Conservation (phyloP, 2,329 filamentous ascomycete species). For the Mariannaea sp. region DNA sequence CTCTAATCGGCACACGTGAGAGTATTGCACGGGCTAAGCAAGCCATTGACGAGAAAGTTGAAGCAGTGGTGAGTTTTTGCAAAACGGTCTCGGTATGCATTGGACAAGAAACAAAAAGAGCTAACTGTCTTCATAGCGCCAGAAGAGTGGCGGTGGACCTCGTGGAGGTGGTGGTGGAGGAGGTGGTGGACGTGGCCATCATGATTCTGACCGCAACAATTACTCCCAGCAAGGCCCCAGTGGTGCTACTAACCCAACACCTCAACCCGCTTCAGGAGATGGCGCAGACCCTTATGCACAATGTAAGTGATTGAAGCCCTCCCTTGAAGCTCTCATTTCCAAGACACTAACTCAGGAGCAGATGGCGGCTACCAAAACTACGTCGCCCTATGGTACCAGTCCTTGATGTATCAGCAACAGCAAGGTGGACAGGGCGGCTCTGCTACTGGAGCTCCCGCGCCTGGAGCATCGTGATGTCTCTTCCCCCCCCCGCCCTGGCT, state of each 20-base stretch:
- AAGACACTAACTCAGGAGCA: slow-evolving; percentile 41
- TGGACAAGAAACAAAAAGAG: too few species aligned
- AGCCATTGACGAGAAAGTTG: slow-evolving; percentile 90
- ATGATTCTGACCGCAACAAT: slow-evolving; percentile 60
- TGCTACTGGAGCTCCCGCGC: slow-evolving; percentile 43
- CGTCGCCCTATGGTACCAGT: slow-evolving; percentile 80
- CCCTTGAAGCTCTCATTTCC: background rate
- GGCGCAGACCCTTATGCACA: slow-evolving; percentile 74
- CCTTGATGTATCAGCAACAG: slow-evolving; percentile 54
- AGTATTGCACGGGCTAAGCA: slow-evolving; percentile 80
- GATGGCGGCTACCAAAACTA: slow-evolving; percentile 85
- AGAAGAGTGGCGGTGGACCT: slow-evolving; percentile 54
- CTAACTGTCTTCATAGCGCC: slow-evolving; percentile 50
- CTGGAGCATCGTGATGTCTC: slow-evolving; percentile 45
- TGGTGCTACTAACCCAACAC: slow-evolving; percentile 48
- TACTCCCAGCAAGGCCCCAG: slow-evolving; percentile 55
- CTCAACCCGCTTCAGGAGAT: slow-evolving; percentile 52
- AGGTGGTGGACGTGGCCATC: slow-evolving; percentile 50
- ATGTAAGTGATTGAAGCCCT: slow-evolving; percentile 59
- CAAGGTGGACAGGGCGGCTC: slow-evolving; percentile 46
- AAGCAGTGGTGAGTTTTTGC: slow-evolving; percentile 72
- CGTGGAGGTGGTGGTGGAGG: slow-evolving; percentile 48
- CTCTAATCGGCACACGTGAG: slow-evolving; percentile 76
- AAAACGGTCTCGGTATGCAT: too few species aligned
- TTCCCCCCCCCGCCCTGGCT: slow-evolving; percentile 15